Percentiles rank a stretch among this genome's conserved stretches.
Evolutionary conservation across 257 asterid genomes (phyloP).

Genomic region (Solanum chilense): DNA sequence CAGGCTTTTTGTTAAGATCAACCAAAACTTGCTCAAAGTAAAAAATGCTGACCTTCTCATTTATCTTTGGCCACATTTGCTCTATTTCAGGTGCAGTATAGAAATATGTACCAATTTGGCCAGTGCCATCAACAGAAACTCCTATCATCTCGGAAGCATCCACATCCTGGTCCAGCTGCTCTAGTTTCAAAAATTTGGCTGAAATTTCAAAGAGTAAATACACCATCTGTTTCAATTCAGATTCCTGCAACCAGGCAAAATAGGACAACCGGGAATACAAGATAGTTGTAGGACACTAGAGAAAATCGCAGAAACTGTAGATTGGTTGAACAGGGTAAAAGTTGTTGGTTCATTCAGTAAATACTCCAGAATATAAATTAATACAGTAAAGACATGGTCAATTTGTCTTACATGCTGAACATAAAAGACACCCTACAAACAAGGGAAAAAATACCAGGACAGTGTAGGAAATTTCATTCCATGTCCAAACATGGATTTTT

Average conservation of each 20-base stretch:
- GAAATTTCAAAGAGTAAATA: constrained; percentile 15
- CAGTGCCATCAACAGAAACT: constrained; percentile 81
- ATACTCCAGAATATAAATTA: background rate
- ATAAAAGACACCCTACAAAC: background rate
- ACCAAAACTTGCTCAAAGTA: background rate
- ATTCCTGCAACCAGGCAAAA: background rate
- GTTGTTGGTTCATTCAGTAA: background rate
- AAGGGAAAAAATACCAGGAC: background rate
- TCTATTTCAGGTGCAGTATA: constrained; percentile 98
- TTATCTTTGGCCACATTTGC: constrained; percentile 96
- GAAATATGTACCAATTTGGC: constrained; percentile 92
- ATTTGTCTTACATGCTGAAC: background rate
- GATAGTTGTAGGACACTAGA: background rate
- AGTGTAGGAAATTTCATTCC: background rate
- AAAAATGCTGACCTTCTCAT: constrained; percentile 62
- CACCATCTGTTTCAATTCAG: background rate
- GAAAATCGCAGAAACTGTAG: background rate
- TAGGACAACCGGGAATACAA: background rate
- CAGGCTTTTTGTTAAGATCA: constrained; percentile 7
- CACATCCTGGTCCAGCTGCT: constrained; percentile 86
- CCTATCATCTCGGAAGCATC: constrained; percentile 68
- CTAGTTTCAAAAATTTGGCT: constrained; percentile 93
- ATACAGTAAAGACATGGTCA: background rate
- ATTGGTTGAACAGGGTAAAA: background rate
- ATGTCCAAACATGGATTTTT: background rate